Percentiles rank a stretch among this genome's conserved stretches.
Conservation (phyloP, 2,329 filamentous ascomycete species). For the Daldinia sp. region DNA sequence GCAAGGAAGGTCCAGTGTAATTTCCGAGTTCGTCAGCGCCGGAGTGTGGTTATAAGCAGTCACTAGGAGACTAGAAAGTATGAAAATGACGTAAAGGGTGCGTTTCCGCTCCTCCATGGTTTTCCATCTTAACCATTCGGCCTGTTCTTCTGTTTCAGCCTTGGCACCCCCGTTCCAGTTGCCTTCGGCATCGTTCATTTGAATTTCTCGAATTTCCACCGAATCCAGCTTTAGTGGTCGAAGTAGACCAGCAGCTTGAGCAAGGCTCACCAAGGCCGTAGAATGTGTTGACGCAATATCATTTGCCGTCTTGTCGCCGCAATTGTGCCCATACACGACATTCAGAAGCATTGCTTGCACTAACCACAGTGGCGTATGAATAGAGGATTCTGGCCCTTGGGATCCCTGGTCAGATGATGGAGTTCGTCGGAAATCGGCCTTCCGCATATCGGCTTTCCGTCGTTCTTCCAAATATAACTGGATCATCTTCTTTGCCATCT, state of each 20-base stretch:
- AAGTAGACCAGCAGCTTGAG: conserved; percentile 84
- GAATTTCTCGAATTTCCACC: conserved; percentile 64
- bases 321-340: conserved; percentile 95
- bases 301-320: conserved; percentile 88
- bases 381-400: conserved; percentile 68
- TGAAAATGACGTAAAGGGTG: conserved; percentile 91
- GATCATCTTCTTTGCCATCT: conserved; percentile 95
- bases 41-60: conserved; percentile 94
- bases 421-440: conserved; percentile 68
- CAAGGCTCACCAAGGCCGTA: conserved; percentile 89
- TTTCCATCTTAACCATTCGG: conserved; percentile 93
- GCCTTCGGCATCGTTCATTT: conserved; percentile 66
- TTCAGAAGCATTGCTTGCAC: conserved; percentile 98
- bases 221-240: conserved; percentile 60
- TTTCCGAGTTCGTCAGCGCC: conserved; percentile 92
- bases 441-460: conserved; percentile 83
- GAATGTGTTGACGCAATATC: conserved; percentile 95
- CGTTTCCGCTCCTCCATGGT: conserved; percentile 89
- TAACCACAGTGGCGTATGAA: conserved; percentile 89
- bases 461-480: conserved; percentile 92
- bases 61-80: conserved; percentile 89
- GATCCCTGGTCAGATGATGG: conserved; percentile 61
- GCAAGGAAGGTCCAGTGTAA: conserved; percentile 87
- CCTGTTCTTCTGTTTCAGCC: conserved; percentile 68
- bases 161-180: conserved; percentile 59